Percentiles rank a stretch among this genome's conserved stretches.
phyloP scores from a whole-genome alignment of 2,329 filamentous ascomycete genomes.

The Alternaria atra region DNA sequence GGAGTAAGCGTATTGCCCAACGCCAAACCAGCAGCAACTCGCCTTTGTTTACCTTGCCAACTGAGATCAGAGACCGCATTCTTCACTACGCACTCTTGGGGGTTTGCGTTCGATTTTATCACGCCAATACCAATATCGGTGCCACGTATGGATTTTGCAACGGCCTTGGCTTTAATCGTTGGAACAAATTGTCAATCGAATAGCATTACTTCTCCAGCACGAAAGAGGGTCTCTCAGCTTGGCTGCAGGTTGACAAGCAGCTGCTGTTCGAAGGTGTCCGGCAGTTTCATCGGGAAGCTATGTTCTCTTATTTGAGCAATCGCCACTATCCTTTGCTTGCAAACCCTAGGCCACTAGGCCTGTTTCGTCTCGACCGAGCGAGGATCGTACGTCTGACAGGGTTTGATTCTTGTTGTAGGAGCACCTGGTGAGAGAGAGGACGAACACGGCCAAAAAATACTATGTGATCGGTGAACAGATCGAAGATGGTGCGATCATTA shows the following conservation, averaged over 20 bases:
- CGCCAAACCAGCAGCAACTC: background rate
- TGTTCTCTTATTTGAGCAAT: background rate
- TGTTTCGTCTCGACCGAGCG: background rate
- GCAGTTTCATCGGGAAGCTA: background rate
- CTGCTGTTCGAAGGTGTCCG: background rate
- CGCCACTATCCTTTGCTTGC: background rate
- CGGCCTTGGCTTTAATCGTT: background rate
- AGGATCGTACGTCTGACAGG: background rate
- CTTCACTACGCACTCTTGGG: background rate
- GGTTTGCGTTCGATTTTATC: background rate
- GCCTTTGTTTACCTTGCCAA: background rate
- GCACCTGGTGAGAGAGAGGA: background rate
- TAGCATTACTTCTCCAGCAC: background rate
- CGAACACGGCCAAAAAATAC: background rate
- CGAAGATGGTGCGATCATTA: background rate
- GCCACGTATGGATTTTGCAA: slow-evolving; percentile 1
- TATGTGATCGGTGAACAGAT: background rate
- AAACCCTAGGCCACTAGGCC: background rate
- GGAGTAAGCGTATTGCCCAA: background rate
- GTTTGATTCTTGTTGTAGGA: too few species aligned
- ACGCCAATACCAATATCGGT: slow-evolving; percentile 6
- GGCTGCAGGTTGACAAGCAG: background rate
- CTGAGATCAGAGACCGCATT: background rate
- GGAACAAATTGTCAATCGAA: too few species aligned
- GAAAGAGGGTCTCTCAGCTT: background rate